phyloP scores from a whole-genome alignment of 2,329 filamentous ascomycete species.

The Talaromyces pinophilus region DNA sequence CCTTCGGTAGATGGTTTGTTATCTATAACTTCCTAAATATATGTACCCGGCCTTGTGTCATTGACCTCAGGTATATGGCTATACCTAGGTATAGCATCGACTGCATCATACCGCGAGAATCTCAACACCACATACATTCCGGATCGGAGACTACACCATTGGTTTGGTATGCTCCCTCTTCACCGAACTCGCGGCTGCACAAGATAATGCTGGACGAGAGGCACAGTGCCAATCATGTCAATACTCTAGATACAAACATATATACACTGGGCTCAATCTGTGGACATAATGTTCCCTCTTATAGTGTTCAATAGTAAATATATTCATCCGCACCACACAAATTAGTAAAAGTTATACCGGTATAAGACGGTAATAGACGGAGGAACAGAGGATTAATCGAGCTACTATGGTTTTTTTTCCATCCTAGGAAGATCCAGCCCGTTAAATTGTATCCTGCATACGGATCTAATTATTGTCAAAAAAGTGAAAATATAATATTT shows the following conservation, averaged over 20 bases:
- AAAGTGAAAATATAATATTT: background rate
- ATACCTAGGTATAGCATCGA: background rate
- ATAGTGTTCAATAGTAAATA: too few relatives aligned
- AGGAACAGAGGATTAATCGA: too few relatives aligned
- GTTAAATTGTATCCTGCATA: too few relatives aligned
- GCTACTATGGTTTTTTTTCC: too few relatives aligned
- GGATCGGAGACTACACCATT: background rate
- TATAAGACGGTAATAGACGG: too few relatives aligned
- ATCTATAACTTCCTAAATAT: too few relatives aligned
- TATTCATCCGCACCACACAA: too few relatives aligned
- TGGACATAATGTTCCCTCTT: background rate
- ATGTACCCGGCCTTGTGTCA: background rate
- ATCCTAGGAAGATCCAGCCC: too few relatives aligned
- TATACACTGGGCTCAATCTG: background rate
- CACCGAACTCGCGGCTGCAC: background rate
- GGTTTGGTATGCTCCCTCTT: background rate
- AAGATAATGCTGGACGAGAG: background rate
- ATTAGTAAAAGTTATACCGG: too few relatives aligned
- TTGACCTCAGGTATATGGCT: background rate
- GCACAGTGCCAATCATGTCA: background rate
- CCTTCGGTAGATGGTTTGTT: too few relatives aligned
- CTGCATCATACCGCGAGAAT: background rate
- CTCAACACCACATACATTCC: background rate
- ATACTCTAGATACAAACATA: background rate
- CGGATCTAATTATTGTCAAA: background rate